A percentile compares a stretch with the other conserved stretches of the same genome.
Evolutionary conservation across 2,329 filamentous ascomycete species (phyloP).

Genomic region (Pseudomassariella vexata): DNA sequence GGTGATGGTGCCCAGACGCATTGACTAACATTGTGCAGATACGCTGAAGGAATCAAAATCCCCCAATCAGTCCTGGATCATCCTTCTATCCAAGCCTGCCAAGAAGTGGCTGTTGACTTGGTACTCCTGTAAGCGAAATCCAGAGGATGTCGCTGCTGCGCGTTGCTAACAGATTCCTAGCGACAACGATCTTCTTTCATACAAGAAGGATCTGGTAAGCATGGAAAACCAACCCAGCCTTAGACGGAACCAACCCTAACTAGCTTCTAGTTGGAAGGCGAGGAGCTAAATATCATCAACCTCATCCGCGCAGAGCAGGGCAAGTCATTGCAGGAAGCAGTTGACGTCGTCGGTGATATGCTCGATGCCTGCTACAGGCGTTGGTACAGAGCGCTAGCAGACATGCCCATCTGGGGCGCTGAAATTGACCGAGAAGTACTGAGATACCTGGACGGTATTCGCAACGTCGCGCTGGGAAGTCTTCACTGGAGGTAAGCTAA

Average conservation of each 20-base stretch:
- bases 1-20: too few species aligned
- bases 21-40: slow-evolving; percentile 1
- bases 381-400: slow-evolving; percentile 16
- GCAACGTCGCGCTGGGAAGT: slow-evolving; percentile 16
- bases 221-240: neutral
- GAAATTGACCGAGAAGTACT: slow-evolving; percentile 15
- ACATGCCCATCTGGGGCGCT: slow-evolving; percentile 18
- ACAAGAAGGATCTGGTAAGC: slow-evolving; percentile 15
- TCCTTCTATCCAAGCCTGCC: slow-evolving; percentile 10
- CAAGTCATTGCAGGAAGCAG: slow-evolving; percentile 14
- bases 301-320: slow-evolving; percentile 13
- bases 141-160: neutral
- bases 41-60: slow-evolving; percentile 10
- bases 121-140: slow-evolving; percentile 10
- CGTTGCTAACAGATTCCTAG: neutral
- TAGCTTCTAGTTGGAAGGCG: slow-evolving; percentile 10
- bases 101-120: slow-evolving; percentile 13
- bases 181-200: slow-evolving; percentile 15
- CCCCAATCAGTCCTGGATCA: slow-evolving; percentile 13
- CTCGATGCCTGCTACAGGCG: slow-evolving; percentile 14
- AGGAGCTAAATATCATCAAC: slow-evolving; percentile 16
- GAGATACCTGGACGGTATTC: slow-evolving; percentile 14
- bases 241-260: too few species aligned
- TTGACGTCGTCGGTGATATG: slow-evolving; percentile 15
- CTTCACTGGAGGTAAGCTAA: slow-evolving; percentile 18